phyloP scores from a whole-genome alignment of 2,329 filamentous ascomycete species.

The Venturia aucupariae region DNA sequence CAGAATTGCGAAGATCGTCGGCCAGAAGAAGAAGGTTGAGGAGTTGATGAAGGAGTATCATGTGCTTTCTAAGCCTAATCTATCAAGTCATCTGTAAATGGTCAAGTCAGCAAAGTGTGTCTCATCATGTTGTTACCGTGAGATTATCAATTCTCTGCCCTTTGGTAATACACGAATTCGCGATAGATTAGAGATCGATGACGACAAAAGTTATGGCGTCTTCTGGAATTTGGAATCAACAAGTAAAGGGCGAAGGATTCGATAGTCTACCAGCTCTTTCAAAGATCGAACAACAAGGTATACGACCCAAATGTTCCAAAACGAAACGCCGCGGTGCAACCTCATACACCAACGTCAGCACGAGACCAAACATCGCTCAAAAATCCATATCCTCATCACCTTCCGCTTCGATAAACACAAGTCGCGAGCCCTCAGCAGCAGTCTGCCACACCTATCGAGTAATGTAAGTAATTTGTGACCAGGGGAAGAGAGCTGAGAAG shows the following conservation, averaged over 20 bases:
- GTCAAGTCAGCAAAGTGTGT: not conserved
- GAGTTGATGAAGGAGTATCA: constrained; percentile 14
- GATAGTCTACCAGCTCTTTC: not conserved
- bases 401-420: constrained; percentile 45
- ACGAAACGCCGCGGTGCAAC: not conserved
- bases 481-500: constrained; percentile 1
- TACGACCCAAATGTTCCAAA: not conserved
- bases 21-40: constrained; percentile 8
- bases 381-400: constrained; percentile 26
- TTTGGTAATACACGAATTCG: no score
- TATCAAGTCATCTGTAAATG: not conserved
- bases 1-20: not conserved
- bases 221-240: no score
- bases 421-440: constrained; percentile 42
- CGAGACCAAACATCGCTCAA: not conserved
- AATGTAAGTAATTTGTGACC: constrained; percentile 23
- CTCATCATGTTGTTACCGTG: no score
- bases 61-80: not conserved
- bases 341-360: not conserved
- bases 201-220: no score
- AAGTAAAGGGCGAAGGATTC: not conserved
- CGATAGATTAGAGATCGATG: no score
- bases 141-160: no score
- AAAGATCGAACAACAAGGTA: not conserved
- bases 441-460: constrained; percentile 44